Evolutionary conservation across 768 basidiomycete genomes (phyloP).

Genomic region (Leucocoprinus birnbaumii): DNA sequence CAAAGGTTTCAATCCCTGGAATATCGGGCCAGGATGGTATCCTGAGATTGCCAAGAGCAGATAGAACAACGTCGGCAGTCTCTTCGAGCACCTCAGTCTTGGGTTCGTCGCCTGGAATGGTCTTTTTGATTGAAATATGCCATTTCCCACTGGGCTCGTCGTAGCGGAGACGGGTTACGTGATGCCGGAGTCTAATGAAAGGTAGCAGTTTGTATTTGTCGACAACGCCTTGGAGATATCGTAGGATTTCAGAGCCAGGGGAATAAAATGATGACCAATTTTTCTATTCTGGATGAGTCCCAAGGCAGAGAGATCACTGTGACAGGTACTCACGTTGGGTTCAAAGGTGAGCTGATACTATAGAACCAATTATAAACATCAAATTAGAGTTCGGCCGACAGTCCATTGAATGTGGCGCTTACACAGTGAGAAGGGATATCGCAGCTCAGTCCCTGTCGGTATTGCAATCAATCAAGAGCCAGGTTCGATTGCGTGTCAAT

Average conservation of each 20-base stretch:
- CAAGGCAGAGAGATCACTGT: background rate
- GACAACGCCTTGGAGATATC: conserved; percentile 49
- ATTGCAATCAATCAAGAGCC: background rate
- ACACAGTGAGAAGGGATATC: conserved; percentile 60
- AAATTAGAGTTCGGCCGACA: background rate
- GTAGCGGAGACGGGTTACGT: conserved; percentile 49
- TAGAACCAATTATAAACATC: background rate
- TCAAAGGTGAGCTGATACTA: conserved; percentile 63
- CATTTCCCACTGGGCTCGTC: conserved; percentile 51
- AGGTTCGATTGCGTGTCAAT: background rate
- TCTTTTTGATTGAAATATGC: conserved; percentile 46
- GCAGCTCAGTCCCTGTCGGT: conserved; percentile 50
- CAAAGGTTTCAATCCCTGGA: conserved; percentile 49
- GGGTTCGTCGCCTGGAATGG: conserved; percentile 7
- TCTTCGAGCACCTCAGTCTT: conserved; percentile 45
- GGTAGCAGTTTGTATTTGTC: conserved; percentile 53
- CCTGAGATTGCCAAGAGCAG: conserved; percentile 49
- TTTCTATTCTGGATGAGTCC: conserved; percentile 26
- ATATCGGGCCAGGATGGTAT: conserved; percentile 72
- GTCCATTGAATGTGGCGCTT: conserved; percentile 16
- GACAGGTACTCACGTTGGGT: conserved; percentile 34
- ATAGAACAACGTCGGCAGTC: conserved; percentile 53
- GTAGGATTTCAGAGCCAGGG: conserved; percentile 54
- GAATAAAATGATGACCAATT: conserved; percentile 65
- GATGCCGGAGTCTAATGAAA: conserved; percentile 54